These are phyloP conservation scores for Lablab purpureus DNA, from an alignment of 306 rosid genomes.

Conservation along the genomic window DNA sequence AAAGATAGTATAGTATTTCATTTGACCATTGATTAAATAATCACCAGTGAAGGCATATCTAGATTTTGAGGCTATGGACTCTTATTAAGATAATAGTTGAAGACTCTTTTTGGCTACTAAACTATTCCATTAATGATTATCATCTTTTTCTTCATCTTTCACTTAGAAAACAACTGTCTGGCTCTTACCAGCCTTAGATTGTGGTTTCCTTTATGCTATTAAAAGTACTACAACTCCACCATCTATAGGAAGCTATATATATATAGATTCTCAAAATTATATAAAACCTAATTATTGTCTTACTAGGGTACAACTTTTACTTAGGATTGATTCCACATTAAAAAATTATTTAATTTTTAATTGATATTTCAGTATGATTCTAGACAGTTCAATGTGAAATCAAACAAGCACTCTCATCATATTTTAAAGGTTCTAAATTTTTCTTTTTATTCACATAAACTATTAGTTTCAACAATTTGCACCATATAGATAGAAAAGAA, in stretches of 20 bases:
- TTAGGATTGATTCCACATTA: no score
- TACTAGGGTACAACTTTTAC: neutral
- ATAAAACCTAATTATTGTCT: neutral
- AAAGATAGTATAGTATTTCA: neutral
- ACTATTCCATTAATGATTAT: conserved; percentile 10
- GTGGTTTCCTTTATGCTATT: conserved; percentile 20
- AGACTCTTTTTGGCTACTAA: conserved; percentile 7
- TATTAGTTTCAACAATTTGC: no score
- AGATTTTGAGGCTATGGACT: neutral
- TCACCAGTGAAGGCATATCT: neutral
- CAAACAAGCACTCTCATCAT: no score
- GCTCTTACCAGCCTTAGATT: neutral
- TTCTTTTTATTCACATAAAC: no score
- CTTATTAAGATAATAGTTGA: conserved; percentile 9
- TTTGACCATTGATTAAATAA: conserved; percentile 27
- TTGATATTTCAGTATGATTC: no score
- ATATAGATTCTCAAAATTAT: neutral
- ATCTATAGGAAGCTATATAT: neutral
- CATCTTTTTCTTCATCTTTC: conserved; percentile 2
- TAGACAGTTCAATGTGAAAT: no score
- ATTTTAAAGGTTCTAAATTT: no score
- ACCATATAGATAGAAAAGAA: no score
- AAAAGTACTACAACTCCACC: neutral
- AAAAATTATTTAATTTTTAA: no score
- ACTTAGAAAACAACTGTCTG: conserved; percentile 1